phyloP scores from a whole-genome alignment of 371 early-diverging fungal genomes.

The Mucor indicus region DNA sequence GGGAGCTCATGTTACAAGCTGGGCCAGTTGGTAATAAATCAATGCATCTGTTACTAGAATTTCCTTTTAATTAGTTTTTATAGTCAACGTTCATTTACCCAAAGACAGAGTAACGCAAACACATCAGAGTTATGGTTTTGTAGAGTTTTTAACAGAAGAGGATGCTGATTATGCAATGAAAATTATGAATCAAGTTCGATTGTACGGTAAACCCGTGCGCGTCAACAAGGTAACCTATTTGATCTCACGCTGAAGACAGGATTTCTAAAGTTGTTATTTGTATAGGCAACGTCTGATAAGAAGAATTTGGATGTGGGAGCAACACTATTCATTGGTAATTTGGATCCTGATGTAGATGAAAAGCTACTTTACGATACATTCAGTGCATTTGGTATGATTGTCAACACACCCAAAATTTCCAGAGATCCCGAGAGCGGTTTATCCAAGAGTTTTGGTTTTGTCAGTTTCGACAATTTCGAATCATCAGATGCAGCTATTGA shows the following conservation, averaged over 20 bases:
- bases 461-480: constrained; percentile 92
- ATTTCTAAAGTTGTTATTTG: not conserved
- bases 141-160: constrained; percentile 90
- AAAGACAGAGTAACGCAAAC: constrained; percentile 95
- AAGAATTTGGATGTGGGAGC: constrained; percentile 95
- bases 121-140: constrained; percentile 96
- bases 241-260: not conserved
- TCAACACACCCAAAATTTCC: constrained; percentile 86
- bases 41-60: not conserved
- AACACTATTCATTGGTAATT: constrained; percentile 93
- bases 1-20: constrained; percentile 98
- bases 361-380: constrained; percentile 95
- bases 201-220: constrained; percentile 94
- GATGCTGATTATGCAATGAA: constrained; percentile 97
- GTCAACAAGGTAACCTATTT: constrained; percentile 79
- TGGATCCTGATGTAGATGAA: constrained; percentile 94
- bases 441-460: constrained; percentile 94
- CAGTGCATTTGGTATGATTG: constrained; percentile 89
- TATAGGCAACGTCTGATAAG: constrained; percentile 82
- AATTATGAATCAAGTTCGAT: constrained; percentile 93
- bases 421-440: constrained; percentile 87
- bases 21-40: constrained; percentile 84
- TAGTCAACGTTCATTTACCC: constrained; percentile 93
- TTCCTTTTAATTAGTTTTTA: not conserved
- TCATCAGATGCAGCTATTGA: constrained; percentile 95